These are phyloP conservation scores for Mycena crocata DNA, from an alignment of 768 basidiomycete genomes.

Conservation along the genomic window DNA sequence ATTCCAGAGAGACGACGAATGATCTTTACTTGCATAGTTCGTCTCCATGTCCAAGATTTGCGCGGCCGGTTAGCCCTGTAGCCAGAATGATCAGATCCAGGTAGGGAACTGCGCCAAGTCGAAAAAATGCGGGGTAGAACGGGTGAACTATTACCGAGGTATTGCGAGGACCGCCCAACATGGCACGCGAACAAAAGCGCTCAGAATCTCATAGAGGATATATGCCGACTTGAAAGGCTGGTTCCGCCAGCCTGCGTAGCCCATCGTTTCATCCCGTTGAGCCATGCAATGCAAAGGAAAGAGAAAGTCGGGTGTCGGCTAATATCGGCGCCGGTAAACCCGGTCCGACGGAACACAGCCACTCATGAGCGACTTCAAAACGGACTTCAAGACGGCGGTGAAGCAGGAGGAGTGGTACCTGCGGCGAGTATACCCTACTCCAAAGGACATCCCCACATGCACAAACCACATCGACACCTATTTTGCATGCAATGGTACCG, in stretches of 20 bases:
- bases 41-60: constrained; percentile 57
- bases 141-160: constrained; percentile 44
- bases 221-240: constrained; percentile 66
- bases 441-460: constrained; percentile 87
- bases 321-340: too few relatives aligned
- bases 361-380: constrained; percentile 58
- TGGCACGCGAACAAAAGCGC: constrained; percentile 59
- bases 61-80: constrained; percentile 56
- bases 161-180: constrained; percentile 57
- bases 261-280: neutral
- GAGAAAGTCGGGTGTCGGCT: too few relatives aligned
- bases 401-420: constrained; percentile 79
- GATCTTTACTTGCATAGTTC: constrained; percentile 51
- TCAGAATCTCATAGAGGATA: constrained; percentile 54
- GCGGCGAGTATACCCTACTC: constrained; percentile 73
- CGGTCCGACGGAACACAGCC: neutral
- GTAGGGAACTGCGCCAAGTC: too few relatives aligned
- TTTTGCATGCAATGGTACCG: constrained; percentile 74
- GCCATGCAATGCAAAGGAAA: neutral
- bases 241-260: constrained; percentile 35
- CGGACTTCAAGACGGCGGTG: constrained; percentile 66
- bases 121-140: too few relatives aligned
- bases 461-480: constrained; percentile 80
- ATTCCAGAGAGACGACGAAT: constrained; percentile 41
- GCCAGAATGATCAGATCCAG: neutral